These are phyloP conservation scores for Pyrenula massariospora DNA, from an alignment of 495 filamentous ascomycete species.

Conservation along the genomic window DNA sequence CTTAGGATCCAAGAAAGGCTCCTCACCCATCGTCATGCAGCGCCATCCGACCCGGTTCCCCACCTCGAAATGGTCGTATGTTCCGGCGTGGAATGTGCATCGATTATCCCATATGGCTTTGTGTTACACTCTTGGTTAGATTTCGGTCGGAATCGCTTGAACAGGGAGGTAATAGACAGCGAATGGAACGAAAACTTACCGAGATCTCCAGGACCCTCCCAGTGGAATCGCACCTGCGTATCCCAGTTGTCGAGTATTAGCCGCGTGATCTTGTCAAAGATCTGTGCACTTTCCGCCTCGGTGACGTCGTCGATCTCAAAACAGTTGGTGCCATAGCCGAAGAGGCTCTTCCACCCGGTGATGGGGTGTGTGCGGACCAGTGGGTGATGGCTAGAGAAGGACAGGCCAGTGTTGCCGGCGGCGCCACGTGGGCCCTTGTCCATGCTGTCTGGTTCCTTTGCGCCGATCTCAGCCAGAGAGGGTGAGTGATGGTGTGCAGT, in stretches of 20 bases:
- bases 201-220: slow-evolving; percentile 44
- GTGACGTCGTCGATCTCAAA: slow-evolving; percentile 45
- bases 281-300: slow-evolving; percentile 21
- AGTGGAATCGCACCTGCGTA: slow-evolving; percentile 56
- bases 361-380: slow-evolving; percentile 66
- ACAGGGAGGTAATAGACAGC: not conserved
- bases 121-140: not conserved
- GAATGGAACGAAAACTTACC: too few relatives aligned
- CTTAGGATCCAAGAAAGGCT: slow-evolving; percentile 49
- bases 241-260: slow-evolving; percentile 65
- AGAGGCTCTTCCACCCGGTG: slow-evolving; percentile 68
- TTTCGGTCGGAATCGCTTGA: not conserved
- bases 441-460: slow-evolving; percentile 28
- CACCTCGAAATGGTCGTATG: slow-evolving; percentile 52
- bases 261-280: slow-evolving; percentile 46
- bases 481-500: slow-evolving; percentile 46
- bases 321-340: slow-evolving; percentile 45
- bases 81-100: slow-evolving; percentile 57
- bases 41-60: slow-evolving; percentile 51
- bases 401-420: slow-evolving; percentile 45
- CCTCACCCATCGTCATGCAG: slow-evolving; percentile 56
- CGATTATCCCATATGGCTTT: slow-evolving; percentile 76
- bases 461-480: slow-evolving; percentile 37
- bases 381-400: slow-evolving; percentile 16
- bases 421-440: slow-evolving; percentile 40